Evolutionary conservation across 2,329 filamentous ascomycete genomes (phyloP), one percentile per base, ranked within the genome.

Genomic region (Phialophora expanda): DNA sequence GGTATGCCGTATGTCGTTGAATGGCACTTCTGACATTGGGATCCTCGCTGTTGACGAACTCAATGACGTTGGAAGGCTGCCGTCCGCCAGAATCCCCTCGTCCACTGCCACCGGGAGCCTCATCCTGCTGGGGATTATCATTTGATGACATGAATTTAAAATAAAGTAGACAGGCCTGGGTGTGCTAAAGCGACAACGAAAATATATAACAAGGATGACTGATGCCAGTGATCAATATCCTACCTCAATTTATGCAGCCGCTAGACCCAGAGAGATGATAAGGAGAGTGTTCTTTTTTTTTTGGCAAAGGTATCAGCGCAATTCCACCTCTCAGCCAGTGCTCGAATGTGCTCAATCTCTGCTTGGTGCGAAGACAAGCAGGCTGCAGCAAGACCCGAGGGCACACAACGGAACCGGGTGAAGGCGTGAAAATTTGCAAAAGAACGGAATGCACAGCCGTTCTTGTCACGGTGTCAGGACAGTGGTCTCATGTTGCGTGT

Each of bases 21-120:
- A 72, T 72, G 54, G 70, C 66, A 66, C 69, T 71, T 53, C 69
- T 67, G 56, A 69, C 66, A 55, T 70, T 71, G 4, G 70, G 69
- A 34, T 71, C 68, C 50, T 71, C 66, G 34, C 69, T 72, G 61
- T 71, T 66, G 56, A 72, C 69, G 51, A 72, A 71, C 24, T 69
- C 68, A 28, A 70, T 68, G 22, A 68, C 58, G 22, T 67, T 70
- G 9, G 58, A 61, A 44, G 58, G 54, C 26, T 60, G 58, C 26
- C 20, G 56, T 26, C 38, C 34, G 7, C 28, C 50, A 11, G 67
- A 60, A 14, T 60, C 46, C 38, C 62, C 55, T 58, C 64, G 62
- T 26, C 41, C 56, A 30, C 48, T 17, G 17, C 32, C 32, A 17
- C 30, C 34, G 12, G 67, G 38, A 50, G 53, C 58, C 20, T 57